phyloP scores from a whole-genome alignment of 73 alveolate genomes.

The Tetrahymena elliotti region DNA sequence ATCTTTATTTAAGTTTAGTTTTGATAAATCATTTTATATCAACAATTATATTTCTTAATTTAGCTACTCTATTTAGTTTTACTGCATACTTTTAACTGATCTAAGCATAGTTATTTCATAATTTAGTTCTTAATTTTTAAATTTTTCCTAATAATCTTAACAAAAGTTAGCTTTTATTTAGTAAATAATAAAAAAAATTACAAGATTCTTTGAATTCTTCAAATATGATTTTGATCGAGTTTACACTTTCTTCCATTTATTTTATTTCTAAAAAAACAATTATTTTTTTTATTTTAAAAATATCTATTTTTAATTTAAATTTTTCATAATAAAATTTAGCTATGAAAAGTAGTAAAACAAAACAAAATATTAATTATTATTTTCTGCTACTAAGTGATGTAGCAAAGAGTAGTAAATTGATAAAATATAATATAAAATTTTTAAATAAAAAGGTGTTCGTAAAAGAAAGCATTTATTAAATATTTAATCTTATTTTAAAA shows the following conservation, averaged over 20 bases:
- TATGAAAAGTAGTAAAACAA: too few species aligned
- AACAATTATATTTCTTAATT: not conserved
- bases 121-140: not conserved
- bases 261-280: too few species aligned
- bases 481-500: too few species aligned
- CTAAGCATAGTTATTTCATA: not conserved
- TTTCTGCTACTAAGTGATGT: too few species aligned
- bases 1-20: not conserved
- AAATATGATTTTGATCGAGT: not conserved
- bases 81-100: not conserved
- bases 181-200: not conserved
- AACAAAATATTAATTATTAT: too few species aligned
- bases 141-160: not conserved
- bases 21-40: not conserved
- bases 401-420: too few species aligned
- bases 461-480: too few species aligned
- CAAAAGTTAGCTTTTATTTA: not conserved
- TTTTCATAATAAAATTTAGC: not conserved
- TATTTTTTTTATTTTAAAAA: too few species aligned
- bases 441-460: too few species aligned
- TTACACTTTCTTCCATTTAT: not conserved
- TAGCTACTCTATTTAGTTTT: not conserved
- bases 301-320: not conserved
- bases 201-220: not conserved
- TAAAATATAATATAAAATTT: too few species aligned